Base-by-base conservation (phyloP, 2,329 filamentous ascomycete species). In the Pestalotiopsis sp. region DNA sequence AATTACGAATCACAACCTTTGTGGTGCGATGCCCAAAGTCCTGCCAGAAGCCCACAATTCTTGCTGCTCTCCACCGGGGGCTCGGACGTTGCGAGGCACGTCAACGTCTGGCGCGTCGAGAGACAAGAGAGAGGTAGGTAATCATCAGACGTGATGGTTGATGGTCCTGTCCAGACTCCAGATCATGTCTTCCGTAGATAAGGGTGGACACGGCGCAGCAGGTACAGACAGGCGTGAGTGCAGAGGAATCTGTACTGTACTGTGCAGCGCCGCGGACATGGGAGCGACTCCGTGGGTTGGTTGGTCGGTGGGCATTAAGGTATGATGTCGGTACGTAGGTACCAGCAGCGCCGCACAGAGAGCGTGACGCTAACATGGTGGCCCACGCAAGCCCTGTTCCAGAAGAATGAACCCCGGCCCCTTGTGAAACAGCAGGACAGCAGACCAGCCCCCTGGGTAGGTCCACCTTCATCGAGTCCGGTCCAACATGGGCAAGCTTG, bases 391-490 rank as follows among this genome's bases (percentile, higher is more conserved):
- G 73, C 73, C 74, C 75, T 79, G 78, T 78, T 76, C 76, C 78
- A 78, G 76, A 76, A 74, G 75, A 75, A 72, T 71, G 70, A 70
- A 71, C 77, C 81, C 82, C 76, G 77, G 80, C 77, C 78, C 75
- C 74, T 83, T 79, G 81, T 86, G 85, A 86, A 86, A 86, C 85
- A 61, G 39, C 82, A 77, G 75, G 79, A 86, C 85, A 61, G 39
- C 82, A 77, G 75, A 79, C 73, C 64, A 67, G 72, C 78, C 81
- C 82, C 84, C 81, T 85, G 83, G 73, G 35, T 81, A 82, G 82
- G 81, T 79, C 82, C 44, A 52, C 44, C 76, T 76, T 72, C 71
- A 71, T 69, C 69, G 75, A 75, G 26, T 40, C 60, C 24, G 79
- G 78, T 81, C 80, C 78, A 77, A 77, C 79, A 77, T 73, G 76